Conservation (phyloP, 2,329 filamentous ascomycete species). For the Nemania diffusa region DNA sequence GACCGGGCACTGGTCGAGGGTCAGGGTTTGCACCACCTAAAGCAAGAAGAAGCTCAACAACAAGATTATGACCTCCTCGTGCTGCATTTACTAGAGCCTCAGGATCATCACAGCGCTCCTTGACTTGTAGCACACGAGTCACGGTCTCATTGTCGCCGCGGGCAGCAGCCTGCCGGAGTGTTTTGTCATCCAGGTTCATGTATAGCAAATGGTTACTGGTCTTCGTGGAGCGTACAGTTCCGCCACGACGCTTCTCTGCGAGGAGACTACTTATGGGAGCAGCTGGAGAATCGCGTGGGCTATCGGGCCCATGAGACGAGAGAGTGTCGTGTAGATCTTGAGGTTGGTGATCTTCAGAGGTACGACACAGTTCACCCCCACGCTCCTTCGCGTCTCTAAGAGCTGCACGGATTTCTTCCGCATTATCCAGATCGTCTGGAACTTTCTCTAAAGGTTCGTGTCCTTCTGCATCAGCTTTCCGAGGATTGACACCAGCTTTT, state of each 20-base stretch:
- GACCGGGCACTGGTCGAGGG: slow-evolving; percentile 70
- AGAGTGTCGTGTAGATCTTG: slow-evolving; percentile 59
- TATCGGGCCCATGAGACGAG: slow-evolving; percentile 66
- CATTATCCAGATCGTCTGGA: slow-evolving; percentile 77
- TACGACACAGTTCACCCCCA: slow-evolving; percentile 63
- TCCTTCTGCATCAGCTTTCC: slow-evolving; percentile 89
- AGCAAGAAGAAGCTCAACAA: slow-evolving; percentile 80
- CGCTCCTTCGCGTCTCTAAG: slow-evolving; percentile 70
- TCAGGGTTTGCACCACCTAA: slow-evolving; percentile 74
- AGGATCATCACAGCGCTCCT: slow-evolving; percentile 74
- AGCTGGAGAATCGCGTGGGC: slow-evolving; percentile 67
- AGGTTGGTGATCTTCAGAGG: slow-evolving; percentile 67
- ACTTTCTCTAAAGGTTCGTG: slow-evolving; percentile 91
- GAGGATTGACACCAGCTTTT: slow-evolving; percentile 88
- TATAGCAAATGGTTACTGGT: slow-evolving; percentile 72
- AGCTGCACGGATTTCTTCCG: slow-evolving; percentile 78
- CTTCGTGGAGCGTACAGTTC: slow-evolving; percentile 69
- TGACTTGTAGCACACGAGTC: slow-evolving; percentile 69
- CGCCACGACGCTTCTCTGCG: slow-evolving; percentile 60
- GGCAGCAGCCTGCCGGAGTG: slow-evolving; percentile 68
- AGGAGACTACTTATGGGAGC: slow-evolving; percentile 48
- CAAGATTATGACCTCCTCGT: slow-evolving; percentile 88
- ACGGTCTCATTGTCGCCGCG: slow-evolving; percentile 71
- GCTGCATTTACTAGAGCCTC: slow-evolving; percentile 91
- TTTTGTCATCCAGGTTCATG: slow-evolving; percentile 71